These are phyloP conservation scores for Syzygium jambos DNA, from an alignment of 345 rosid species.

Conservation along the genomic window DNA sequence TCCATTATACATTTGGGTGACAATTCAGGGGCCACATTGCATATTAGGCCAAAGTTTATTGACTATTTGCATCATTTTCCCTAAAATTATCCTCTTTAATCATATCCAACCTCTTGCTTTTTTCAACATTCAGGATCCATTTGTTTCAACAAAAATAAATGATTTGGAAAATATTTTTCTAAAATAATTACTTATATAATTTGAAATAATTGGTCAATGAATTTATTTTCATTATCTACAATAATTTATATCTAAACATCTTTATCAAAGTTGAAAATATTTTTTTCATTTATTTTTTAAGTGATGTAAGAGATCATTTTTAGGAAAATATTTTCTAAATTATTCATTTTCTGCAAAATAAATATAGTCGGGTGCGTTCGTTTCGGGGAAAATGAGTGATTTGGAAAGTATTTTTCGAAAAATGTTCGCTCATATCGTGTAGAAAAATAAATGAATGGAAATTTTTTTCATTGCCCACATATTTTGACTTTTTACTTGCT, in stretches of 20 bases:
- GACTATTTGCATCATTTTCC: no score
- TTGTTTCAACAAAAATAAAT: background rate
- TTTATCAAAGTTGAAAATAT: background rate
- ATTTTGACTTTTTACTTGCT: no score
- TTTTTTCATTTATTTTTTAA: background rate
- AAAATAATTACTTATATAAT: background rate
- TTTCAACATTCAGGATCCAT: background rate
- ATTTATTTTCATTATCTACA: background rate
- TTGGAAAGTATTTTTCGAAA: no score
- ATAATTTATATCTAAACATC: background rate
- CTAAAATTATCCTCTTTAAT: background rate
- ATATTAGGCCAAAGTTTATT: no score
- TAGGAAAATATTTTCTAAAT: background rate
- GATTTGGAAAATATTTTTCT: background rate
- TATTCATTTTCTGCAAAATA: accelerated
- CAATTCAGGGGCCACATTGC: no score
- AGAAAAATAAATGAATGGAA: no score
- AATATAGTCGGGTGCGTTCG: accelerated
- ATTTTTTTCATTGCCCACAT: no score
- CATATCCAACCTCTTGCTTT: background rate
- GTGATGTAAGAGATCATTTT: accelerated
- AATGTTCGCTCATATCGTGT: no score
- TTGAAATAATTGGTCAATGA: background rate
- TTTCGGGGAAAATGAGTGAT: no score
- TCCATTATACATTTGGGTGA: no score